Base-by-base conservation (phyloP, 768 basidiomycete genomes). In the Hydnomerulius pinastri region DNA sequence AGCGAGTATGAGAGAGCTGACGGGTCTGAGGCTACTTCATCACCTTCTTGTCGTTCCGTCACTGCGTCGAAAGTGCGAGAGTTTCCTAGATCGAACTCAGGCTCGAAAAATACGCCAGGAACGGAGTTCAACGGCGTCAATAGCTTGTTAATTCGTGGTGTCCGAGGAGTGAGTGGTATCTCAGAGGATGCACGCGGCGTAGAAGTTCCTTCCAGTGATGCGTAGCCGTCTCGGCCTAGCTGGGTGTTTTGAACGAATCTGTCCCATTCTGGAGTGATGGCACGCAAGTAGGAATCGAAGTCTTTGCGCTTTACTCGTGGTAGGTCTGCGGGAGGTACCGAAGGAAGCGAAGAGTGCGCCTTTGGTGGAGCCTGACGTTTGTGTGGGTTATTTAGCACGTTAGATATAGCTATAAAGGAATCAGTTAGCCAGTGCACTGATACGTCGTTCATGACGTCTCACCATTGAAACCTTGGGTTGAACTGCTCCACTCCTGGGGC, bases 381-480 rank as follows among this genome's bases (percentile, higher is more conserved):
- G 62, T 87, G 85, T 1, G 95, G 95, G 60, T 89, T 93, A 61
- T 94, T 94, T 44, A 97, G 80, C 23, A 97, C 90, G 15, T 91
- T 94, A 8, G 94, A 95, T 56, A 97, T 94, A 32, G 93, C 95
- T 97, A 66, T 12, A 40, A 17, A n/a, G 9, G 21, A 50, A 60
- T 35, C 58, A 57, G 42, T 29, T 45, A 18, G 6, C 6, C n/a
- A 23, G 37, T n/a, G 23, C 15, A 27, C 15, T n/a, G 32, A 13
- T 6, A 28, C 21, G 36, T 53, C 23, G 44, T 20, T 28, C 17
- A 39, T 33, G 35, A 21, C 23, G 24, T 69, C 81, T 49, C 66
- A 90, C 92, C 92, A 66, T 96, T 90, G 72, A 96, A 95, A 7
- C 93, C 93, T 58, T 91, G 86, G 38, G 80, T 83, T 13, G 86